Percentiles rank a stretch among this genome's conserved stretches.
These are phyloP conservation scores for Citrus cavaleriei DNA, from an alignment of 345 rosid species.

Conservation along the genomic window DNA sequence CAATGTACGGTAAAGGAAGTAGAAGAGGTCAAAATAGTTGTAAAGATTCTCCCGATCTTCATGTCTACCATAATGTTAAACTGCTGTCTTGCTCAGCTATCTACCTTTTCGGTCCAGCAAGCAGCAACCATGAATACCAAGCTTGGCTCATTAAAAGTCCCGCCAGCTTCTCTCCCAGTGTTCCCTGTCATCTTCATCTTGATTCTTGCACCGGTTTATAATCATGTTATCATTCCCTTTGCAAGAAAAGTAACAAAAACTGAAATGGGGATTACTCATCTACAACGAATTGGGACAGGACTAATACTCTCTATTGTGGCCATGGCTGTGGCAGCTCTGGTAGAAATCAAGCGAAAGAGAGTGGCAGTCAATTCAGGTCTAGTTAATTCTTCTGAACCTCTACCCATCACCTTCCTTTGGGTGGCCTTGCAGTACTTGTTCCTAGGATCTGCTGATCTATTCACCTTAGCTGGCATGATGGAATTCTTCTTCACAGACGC, in stretches of 20 bases:
- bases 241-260: constrained; percentile 56
- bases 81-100: constrained; percentile 95
- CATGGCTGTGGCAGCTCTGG: constrained; percentile 79
- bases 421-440: constrained; percentile 78
- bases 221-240: constrained; percentile 60
- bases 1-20: constrained; percentile 59
- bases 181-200: constrained; percentile 79
- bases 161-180: constrained; percentile 89
- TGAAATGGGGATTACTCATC: constrained; percentile 72
- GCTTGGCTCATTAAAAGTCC: constrained; percentile 59
- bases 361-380: constrained; percentile 37
- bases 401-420: constrained; percentile 90
- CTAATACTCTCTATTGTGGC: constrained; percentile 66
- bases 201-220: constrained; percentile 70
- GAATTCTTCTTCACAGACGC: constrained; percentile 92
- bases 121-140: constrained; percentile 87
- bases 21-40: constrained; percentile 63
- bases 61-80: constrained; percentile 84
- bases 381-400: constrained; percentile 39
- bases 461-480: constrained; percentile 90
- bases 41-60: constrained; percentile 66
- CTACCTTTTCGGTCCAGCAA: constrained; percentile 89
- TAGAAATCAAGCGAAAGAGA: constrained; percentile 60
- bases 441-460: constrained; percentile 95
- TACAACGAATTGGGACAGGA: constrained; percentile 81